These are phyloP conservation scores for Heterobasidion parviporum DNA, from an alignment of 1,284 basidiomycete species.

Conservation along the genomic window DNA sequence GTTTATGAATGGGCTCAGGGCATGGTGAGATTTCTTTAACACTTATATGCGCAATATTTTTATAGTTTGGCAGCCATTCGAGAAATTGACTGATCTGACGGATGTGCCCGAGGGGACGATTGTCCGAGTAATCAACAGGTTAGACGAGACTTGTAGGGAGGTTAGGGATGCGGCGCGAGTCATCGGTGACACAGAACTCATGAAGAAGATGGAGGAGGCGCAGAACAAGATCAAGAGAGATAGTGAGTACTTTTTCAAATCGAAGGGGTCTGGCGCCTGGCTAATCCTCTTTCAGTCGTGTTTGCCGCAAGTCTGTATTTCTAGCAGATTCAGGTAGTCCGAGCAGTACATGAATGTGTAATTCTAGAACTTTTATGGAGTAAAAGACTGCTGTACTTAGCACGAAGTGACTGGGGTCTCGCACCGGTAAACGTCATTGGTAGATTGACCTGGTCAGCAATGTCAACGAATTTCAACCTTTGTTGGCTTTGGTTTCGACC, in stretches of 20 bases:
- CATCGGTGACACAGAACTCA: conserved; percentile 92
- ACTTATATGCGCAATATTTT: neutral
- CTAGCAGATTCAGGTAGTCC: conserved; percentile 21
- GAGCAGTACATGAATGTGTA: neutral
- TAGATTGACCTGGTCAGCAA: too few species aligned
- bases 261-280: neutral
- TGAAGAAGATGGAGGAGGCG: conserved; percentile 96
- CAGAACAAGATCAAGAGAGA: conserved; percentile 92
- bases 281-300: conserved; percentile 44
- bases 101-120: conserved; percentile 97
- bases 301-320: conserved; percentile 86
- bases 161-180: conserved; percentile 96
- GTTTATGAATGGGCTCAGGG: conserved; percentile 99
- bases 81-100: conserved; percentile 87
- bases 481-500: neutral
- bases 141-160: conserved; percentile 97
- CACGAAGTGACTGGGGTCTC: too few species aligned
- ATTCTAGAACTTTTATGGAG: neutral
- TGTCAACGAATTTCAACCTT: neutral
- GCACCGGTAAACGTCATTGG: too few species aligned
- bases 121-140: conserved; percentile 89
- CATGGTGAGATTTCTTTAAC: conserved; percentile 55
- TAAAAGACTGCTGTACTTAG: neutral
- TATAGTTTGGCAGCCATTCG: conserved; percentile 69
- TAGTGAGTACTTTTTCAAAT: conserved; percentile 47